Base-by-base conservation (phyloP, 1,139 yeast genomes). In the Kazachstania sp. region DNA sequence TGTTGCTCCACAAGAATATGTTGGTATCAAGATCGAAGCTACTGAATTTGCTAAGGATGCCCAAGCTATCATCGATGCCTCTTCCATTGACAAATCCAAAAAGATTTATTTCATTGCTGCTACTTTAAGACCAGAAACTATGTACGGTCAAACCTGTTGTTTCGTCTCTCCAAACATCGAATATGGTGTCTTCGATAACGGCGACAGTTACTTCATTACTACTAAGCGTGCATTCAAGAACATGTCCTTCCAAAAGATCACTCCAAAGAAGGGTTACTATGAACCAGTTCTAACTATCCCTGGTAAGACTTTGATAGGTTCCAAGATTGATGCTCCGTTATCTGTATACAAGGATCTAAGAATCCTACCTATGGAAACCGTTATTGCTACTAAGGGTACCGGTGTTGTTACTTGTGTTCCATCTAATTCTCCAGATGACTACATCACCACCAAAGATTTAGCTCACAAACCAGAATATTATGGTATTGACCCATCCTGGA, bases 371-470 rank as follows among this genome's bases (percentile, higher is more conserved):
- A 92, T 92, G 99, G 97, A 92, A 70, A 87, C 97, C 35, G 92
- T 94, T 50, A 75, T 92, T 67, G 95, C 95, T 39, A 75, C 81
- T 50, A 92, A 94, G 73, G 98, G 98, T 77, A 94, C 98, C 45
- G 98, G 97, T 73, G 97, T 92, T 40, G 98, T 94, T 50, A 92
- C 97, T 13, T 94, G 97, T 73, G 98, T 90, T 54, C 98, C 98
- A 54, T 84, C 95, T 15, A 97, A 90, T 69, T 90, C 97, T 49
- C 97, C 99, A 51, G 99, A 94, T 71, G 98, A 92, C 73, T 92
- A 64, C 64, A 80, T 90, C 69, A 94, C 97, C 51, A 77, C 84
- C 44, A 75, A 75, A 60, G 98, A 92, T 59, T 78, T 92, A 60
- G 75, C 77, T 58, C 82, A 87, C 73, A 94, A 94, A 71, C 85